Evolutionary conservation across 805 yeast genomes (phyloP).

Genomic region (Ogataea neopini): DNA sequence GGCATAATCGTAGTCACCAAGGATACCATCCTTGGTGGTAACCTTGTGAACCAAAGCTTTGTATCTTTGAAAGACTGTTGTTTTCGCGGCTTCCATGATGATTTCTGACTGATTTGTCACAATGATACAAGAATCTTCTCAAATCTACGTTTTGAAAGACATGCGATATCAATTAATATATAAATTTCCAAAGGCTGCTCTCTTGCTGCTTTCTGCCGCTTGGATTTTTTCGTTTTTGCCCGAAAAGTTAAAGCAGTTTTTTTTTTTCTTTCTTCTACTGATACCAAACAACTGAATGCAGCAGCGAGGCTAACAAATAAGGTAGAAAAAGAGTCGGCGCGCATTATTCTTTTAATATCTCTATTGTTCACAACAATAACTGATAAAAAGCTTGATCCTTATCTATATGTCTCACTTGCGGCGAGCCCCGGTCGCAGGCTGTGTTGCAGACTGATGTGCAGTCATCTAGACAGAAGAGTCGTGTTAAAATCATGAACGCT

Average conservation of each 20-base stretch:
- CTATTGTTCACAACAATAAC: not conserved
- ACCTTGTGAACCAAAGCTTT: slow-evolving; percentile 19
- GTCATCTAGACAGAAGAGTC: not conserved
- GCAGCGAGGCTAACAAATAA: not conserved
- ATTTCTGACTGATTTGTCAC: not conserved
- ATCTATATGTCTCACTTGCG: not conserved
- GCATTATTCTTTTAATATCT: not conserved
- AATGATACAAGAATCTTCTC: not conserved
- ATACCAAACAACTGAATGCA: slow-evolving; percentile 1
- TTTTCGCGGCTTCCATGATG: slow-evolving; percentile 5
- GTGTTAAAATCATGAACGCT: not conserved
- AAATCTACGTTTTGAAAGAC: not conserved
- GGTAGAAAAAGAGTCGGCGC: not conserved
- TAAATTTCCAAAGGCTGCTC: not conserved
- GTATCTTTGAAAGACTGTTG: slow-evolving; percentile 7
- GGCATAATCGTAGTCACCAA: slow-evolving; percentile 87
- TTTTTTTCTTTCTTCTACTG: not conserved
- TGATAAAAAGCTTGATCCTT: not conserved
- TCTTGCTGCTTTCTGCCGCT: slow-evolving; percentile 5
- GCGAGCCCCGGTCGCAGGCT: not conserved
- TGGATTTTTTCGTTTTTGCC: not conserved
- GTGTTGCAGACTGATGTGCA: not conserved
- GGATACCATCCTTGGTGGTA: slow-evolving; percentile 75
- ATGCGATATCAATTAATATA: not conserved
- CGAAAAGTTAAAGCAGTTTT: not conserved